Evolutionary conservation across 257 asterid species (phyloP).

Genomic region (Catharanthus roseus): DNA sequence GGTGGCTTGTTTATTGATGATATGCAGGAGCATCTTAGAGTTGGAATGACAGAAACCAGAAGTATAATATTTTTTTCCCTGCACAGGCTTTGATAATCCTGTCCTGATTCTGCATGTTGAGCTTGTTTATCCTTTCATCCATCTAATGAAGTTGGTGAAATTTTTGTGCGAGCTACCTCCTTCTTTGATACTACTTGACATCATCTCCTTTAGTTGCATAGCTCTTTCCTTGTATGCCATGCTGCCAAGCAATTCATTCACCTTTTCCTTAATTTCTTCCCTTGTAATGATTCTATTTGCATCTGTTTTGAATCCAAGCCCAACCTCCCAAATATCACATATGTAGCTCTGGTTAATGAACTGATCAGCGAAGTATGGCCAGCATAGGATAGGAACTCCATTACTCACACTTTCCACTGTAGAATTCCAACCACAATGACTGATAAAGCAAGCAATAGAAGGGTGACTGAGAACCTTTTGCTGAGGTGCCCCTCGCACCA

Average conservation of each 20-base stretch:
- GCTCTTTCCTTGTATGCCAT: constrained; percentile 30
- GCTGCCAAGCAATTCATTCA: constrained; percentile 28
- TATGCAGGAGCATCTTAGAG: neutral
- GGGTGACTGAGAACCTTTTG: constrained; percentile 50
- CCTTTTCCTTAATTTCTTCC: constrained; percentile 34
- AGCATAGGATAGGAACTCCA: constrained; percentile 50
- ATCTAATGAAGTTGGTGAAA: constrained; percentile 30
- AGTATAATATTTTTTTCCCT: neutral
- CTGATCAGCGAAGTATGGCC: constrained; percentile 62
- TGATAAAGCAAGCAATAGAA: constrained; percentile 48
- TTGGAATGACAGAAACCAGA: neutral
- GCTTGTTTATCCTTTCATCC: constrained; percentile 25
- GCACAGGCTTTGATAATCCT: neutral
- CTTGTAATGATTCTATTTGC: constrained; percentile 16
- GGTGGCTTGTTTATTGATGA: neutral
- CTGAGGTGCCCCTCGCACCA: constrained; percentile 50
- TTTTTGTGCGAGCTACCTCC: constrained; percentile 39
- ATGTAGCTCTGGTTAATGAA: constrained; percentile 46
- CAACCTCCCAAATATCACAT: constrained; percentile 58
- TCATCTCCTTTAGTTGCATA: constrained; percentile 27
- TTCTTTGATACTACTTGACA: constrained; percentile 21
- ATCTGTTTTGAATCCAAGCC: constrained; percentile 27
- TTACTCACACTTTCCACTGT: constrained; percentile 42
- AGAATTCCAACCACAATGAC: constrained; percentile 84
- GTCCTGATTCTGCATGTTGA: neutral